Evolutionary conservation across 2,329 filamentous ascomycete genomes (phyloP).

Genomic region (Pseudocercospora musae): DNA sequence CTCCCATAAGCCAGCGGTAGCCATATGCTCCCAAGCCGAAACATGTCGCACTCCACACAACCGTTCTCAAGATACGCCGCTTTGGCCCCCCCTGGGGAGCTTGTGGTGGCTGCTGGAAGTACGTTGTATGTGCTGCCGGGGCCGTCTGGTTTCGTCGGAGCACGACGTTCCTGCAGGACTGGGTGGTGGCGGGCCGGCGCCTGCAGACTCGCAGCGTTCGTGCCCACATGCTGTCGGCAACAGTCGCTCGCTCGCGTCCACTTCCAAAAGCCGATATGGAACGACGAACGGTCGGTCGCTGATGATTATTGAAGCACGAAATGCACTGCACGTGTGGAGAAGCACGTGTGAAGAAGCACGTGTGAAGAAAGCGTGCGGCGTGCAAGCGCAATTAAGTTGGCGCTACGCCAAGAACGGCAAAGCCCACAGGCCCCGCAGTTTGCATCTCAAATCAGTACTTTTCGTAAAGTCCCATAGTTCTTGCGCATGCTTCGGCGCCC

Average conservation of each 20-base stretch:
- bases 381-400: not conserved
- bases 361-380: no score
- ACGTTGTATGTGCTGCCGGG: conserved; percentile 28
- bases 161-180: conserved; percentile 9
- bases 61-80: conserved; percentile 20
- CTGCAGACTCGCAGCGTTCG: conserved; percentile 8
- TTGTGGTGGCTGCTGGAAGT: conserved; percentile 31
- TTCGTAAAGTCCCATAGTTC: no score
- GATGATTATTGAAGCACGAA: not conserved
- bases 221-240: conserved; percentile 14
- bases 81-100: conserved; percentile 22
- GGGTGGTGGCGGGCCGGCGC: not conserved
- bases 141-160: conserved; percentile 20
- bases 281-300: no score
- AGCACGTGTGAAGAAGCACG: not conserved
- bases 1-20: conserved; percentile 14
- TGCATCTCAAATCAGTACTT: no score
- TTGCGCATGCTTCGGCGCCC: not conserved
- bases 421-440: not conserved
- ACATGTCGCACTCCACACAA: conserved; percentile 24
- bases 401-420: not conserved
- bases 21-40: conserved; percentile 23
- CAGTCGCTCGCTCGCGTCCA: not conserved
- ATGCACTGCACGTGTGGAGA: not conserved
- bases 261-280: not conserved